Evolutionary conservation across 139 green algal species (phyloP).

Genomic region (Chlamydomonas eustigma): DNA sequence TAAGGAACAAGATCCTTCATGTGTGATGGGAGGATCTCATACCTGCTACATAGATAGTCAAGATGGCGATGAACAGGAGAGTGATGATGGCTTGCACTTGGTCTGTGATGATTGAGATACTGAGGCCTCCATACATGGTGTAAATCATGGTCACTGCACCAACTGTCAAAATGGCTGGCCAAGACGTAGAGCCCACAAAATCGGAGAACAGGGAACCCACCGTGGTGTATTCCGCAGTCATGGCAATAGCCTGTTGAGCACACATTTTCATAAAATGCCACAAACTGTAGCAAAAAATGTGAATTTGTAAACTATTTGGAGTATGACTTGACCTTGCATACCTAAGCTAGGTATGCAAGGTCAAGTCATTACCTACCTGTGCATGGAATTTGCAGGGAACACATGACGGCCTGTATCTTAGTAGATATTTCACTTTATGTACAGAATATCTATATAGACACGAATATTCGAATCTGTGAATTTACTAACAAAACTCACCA

Average conservation of each 20-base stretch:
- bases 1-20: no score
- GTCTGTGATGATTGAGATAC: slow-evolving; percentile 78
- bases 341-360: background rate
- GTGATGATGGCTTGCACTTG: slow-evolving; percentile 54
- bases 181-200: slow-evolving; percentile 47
- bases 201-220: slow-evolving; percentile 65
- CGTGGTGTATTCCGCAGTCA: slow-evolving; percentile 31
- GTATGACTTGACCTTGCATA: background rate
- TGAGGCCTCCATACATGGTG: slow-evolving; percentile 59
- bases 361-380: background rate
- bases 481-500: slow-evolving; percentile 37
- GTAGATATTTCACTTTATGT: no score
- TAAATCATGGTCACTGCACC: slow-evolving; percentile 55
- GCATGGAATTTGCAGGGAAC: no score
- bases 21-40: background rate
- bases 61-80: slow-evolving; percentile 49
- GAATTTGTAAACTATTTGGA: background rate
- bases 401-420: no score
- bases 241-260: slow-evolving; percentile 21
- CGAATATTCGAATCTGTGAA: no score
- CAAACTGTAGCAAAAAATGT: background rate
- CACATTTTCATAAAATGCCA: no score
- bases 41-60: slow-evolving; percentile 50
- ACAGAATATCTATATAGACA: no score
- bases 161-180: slow-evolving; percentile 67